Evolutionary conservation across 768 basidiomycete species (phyloP).

Genomic region (Mrakia gelida): DNA sequence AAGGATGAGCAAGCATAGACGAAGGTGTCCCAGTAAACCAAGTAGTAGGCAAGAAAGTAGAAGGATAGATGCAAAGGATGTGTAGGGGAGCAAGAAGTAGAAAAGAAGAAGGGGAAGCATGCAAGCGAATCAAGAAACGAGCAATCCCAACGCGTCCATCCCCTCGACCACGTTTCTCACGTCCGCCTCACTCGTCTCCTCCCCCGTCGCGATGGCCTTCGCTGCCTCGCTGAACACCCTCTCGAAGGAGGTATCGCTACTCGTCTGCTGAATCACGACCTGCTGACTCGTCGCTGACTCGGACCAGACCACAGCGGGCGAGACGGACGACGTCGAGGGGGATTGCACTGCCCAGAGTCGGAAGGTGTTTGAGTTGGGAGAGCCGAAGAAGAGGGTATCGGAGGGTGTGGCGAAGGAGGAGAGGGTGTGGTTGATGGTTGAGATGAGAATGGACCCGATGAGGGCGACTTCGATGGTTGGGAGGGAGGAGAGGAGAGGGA

Average conservation of each 20-base stretch:
- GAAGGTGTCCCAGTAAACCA: too few species aligned
- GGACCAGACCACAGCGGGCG: not conserved
- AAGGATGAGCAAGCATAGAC: too few species aligned
- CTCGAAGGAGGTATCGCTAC: not conserved
- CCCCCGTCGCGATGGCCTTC: not conserved
- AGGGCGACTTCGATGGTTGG: constrained; percentile 11
- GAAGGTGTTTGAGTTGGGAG: not conserved
- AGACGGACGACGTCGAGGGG: not conserved
- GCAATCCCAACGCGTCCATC: not conserved
- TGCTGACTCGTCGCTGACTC: not conserved
- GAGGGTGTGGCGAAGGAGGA: not conserved
- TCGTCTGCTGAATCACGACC: constrained; percentile 8
- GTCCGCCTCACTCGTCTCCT: not conserved
- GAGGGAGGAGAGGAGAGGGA: constrained; percentile 1
- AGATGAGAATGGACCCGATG: not conserved
- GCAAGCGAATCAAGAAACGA: not conserved
- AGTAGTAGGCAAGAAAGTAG: not conserved
- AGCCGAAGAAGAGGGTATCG: constrained; percentile 2
- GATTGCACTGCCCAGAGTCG: not conserved
- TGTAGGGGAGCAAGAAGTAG: not conserved
- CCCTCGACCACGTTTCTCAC: not conserved
- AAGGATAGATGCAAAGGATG: too few species aligned
- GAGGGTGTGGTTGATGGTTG: not conserved
- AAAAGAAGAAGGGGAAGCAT: not conserved
- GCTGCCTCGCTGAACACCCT: not conserved